phyloP scores from a whole-genome alignment of 768 basidiomycete genomes.

The Tubosaeta sp. region DNA sequence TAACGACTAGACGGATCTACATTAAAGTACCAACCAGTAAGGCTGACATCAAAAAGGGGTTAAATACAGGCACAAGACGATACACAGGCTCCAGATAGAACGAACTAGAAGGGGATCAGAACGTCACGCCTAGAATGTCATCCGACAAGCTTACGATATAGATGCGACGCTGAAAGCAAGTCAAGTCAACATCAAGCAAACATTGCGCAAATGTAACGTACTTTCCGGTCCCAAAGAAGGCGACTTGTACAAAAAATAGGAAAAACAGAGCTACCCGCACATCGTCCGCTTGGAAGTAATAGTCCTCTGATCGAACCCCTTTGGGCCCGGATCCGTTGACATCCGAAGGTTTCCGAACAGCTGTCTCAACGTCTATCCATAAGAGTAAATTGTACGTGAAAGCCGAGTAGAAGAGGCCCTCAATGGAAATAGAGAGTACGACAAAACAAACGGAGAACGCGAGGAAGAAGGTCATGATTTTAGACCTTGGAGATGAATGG shows the following conservation, averaged over 20 bases:
- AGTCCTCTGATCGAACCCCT: slow-evolving; percentile 14
- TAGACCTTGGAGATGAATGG: slow-evolving; percentile 42
- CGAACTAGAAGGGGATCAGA: slow-evolving; percentile 39
- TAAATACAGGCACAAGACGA: slow-evolving; percentile 80
- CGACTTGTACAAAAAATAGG: slow-evolving; percentile 82
- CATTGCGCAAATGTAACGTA: slow-evolving; percentile 33
- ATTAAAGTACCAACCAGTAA: slow-evolving; percentile 47
- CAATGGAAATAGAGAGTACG: slow-evolving; percentile 76
- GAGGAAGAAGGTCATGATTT: slow-evolving; percentile 60
- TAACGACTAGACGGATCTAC: slow-evolving; percentile 2
- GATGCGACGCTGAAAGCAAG: slow-evolving; percentile 59
- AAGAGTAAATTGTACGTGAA: slow-evolving; percentile 57
- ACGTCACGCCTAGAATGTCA: background rate
- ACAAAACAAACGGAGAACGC: slow-evolving; percentile 74
- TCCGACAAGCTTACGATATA: slow-evolving; percentile 55
- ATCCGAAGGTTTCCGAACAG: slow-evolving; percentile 15
- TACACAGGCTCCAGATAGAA: slow-evolving; percentile 90
- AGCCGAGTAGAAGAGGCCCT: slow-evolving; percentile 74
- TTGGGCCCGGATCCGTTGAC: slow-evolving; percentile 3
- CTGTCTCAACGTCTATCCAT: slow-evolving; percentile 65
- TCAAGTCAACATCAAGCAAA: slow-evolving; percentile 1
- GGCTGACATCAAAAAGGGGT: slow-evolving; percentile 76
- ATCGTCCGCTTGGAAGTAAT: slow-evolving; percentile 56
- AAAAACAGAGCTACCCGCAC: slow-evolving; percentile 76
- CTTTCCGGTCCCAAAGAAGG: slow-evolving; percentile 85